Evolutionary conservation across 352 stramenopile species (phyloP).

Genomic region (Phytophthora melonis): DNA sequence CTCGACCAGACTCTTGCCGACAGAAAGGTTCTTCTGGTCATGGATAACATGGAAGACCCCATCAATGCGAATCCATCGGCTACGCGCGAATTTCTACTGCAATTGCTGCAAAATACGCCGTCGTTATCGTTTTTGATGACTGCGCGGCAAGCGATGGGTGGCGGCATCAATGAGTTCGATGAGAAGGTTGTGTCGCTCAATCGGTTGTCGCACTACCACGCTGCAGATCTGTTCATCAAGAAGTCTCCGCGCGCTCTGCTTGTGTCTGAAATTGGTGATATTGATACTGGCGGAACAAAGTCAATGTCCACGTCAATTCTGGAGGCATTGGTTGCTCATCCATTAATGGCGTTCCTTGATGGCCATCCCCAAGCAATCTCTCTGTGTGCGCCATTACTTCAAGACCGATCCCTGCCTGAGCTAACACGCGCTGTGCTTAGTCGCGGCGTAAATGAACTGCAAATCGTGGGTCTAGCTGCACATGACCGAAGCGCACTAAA

Average conservation of each 20-base stretch:
- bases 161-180: constrained; percentile 74
- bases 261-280: constrained; percentile 74
- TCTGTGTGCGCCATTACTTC: constrained; percentile 74
- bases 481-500: constrained; percentile 80
- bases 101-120: constrained; percentile 71
- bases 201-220: constrained; percentile 74
- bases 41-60: constrained; percentile 89
- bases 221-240: constrained; percentile 81
- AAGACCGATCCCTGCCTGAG: constrained; percentile 78
- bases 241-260: constrained; percentile 74
- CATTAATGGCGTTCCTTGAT: constrained; percentile 84
- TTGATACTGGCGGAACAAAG: constrained; percentile 38
- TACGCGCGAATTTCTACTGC: constrained; percentile 70
- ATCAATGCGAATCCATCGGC: constrained; percentile 69
- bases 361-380: constrained; percentile 86
- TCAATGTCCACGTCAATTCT: constrained; percentile 55
- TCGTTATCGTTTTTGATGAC: constrained; percentile 78
- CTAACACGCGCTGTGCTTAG: constrained; percentile 77
- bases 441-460: constrained; percentile 73
- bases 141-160: constrained; percentile 74
- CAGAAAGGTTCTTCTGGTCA: constrained; percentile 69
- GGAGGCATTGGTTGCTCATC: constrained; percentile 69
- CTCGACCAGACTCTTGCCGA: constrained; percentile 66
- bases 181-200: constrained; percentile 87
- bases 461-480: constrained; percentile 69